A percentile compares a stretch with the other conserved stretches of the same genome.
These are phyloP conservation scores for Fusarium nematophilum DNA, from an alignment of 2,329 filamentous ascomycete species.

Conservation along the genomic window DNA sequence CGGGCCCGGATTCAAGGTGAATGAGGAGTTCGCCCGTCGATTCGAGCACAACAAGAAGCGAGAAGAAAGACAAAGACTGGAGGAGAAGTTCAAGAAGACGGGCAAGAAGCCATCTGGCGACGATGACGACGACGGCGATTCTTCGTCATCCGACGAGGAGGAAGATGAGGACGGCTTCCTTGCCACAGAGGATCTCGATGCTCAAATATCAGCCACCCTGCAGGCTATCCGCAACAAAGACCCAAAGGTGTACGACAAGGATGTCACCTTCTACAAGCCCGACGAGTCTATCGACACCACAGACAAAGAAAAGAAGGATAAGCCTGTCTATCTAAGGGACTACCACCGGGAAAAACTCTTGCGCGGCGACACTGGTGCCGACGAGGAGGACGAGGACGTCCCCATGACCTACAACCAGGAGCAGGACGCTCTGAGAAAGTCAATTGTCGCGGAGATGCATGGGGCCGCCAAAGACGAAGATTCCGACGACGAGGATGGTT, in stretches of 20 bases:
- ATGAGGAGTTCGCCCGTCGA: slow-evolving; percentile 86
- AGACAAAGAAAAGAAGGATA: slow-evolving; percentile 72
- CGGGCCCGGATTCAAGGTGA: slow-evolving; percentile 77
- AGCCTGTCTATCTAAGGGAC: slow-evolving; percentile 86
- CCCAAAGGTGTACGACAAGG: slow-evolving; percentile 86
- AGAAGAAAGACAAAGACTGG: slow-evolving; percentile 83
- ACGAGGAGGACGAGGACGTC: slow-evolving; percentile 66
- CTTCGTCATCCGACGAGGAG: slow-evolving; percentile 80
- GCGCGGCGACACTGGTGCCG: slow-evolving; percentile 71
- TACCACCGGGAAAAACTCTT: slow-evolving; percentile 94
- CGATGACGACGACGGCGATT: slow-evolving; percentile 64
- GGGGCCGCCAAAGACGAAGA: slow-evolving; percentile 66
- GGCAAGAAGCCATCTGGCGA: slow-evolving; percentile 55
- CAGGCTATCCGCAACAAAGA: slow-evolving; percentile 91
- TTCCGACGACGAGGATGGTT: slow-evolving; percentile 68
- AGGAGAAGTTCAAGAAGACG: slow-evolving; percentile 80
- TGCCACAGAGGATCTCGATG: slow-evolving; percentile 85
- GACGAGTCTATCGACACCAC: slow-evolving; percentile 56
- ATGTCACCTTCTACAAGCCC: slow-evolving; percentile 81
- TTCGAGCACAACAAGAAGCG: slow-evolving; percentile 99
- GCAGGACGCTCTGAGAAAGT: slow-evolving; percentile 83
- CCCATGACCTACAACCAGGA: slow-evolving; percentile 86
- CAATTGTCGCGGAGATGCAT: slow-evolving; percentile 84
- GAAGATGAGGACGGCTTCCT: slow-evolving; percentile 93
- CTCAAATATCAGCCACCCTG: slow-evolving; percentile 87